Conservation (phyloP, 257 asterid genomes). For the Jacaranda copaia region DNA sequence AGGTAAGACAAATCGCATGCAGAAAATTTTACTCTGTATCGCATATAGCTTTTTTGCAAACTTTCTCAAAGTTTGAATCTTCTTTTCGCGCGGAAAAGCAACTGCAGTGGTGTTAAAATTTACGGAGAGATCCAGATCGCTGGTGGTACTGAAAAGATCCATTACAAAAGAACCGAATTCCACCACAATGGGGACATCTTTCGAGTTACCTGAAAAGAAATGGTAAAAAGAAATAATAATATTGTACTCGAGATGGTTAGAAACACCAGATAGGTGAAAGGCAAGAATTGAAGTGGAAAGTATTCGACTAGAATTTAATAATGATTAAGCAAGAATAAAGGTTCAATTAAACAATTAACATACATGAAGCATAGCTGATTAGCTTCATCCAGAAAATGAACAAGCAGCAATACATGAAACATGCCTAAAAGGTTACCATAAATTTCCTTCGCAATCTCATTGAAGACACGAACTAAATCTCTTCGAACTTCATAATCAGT, state of each 20-base stretch:
- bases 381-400: constrained; percentile 20
- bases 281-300: constrained; percentile 25
- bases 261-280: constrained; percentile 2
- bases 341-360: constrained; percentile 12
- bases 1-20: constrained; percentile 13
- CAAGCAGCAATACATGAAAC: neutral
- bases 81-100: constrained; percentile 68
- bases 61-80: constrained; percentile 78
- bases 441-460: constrained; percentile 80
- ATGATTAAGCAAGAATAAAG: constrained; percentile 1
- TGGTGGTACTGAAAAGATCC: constrained; percentile 79
- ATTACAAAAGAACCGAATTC: constrained; percentile 92
- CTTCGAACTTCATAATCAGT: constrained; percentile 71
- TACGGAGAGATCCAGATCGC: constrained; percentile 90
- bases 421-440: constrained; percentile 59
- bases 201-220: constrained; percentile 57
- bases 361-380: constrained; percentile 6
- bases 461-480: constrained; percentile 71
- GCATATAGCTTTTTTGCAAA: constrained; percentile 77
- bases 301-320: neutral
- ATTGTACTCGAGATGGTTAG: constrained; percentile 14
- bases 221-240: constrained; percentile 15
- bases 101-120: constrained; percentile 56
- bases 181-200: constrained; percentile 68
- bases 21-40: constrained; percentile 67